Base-by-base conservation (phyloP, 2,329 filamentous ascomycete species). In the Cercospora sp. region DNA sequence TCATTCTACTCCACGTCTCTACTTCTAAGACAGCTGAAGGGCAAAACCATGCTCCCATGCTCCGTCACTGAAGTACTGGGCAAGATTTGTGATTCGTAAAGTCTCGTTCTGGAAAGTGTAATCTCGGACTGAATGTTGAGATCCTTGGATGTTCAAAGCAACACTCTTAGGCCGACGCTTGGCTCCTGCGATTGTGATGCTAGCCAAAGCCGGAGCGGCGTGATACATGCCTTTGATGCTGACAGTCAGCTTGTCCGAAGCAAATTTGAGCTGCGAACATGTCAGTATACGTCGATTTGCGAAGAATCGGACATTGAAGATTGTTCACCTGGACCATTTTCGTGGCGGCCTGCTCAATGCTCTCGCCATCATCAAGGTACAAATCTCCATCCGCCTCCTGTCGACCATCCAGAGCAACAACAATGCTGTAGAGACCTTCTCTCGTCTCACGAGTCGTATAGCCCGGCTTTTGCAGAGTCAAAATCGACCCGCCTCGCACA, bases 321-420 rank as follows among this genome's bases (percentile, higher is more conserved):
- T 3, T 36, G n/a, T 39, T 30, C 28, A 62, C 60, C 39, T 51
- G 60, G 10, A 91, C 84, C 69, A 81, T 82, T 6, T 87, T 82
- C 0, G 83, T 88, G 0, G 81, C 80, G n/a, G 83, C 80, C 0
- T 86, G 88, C 53, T 78, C 74, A 10, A 91, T 64, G 63, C 87
- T 90, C 78, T 89, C 89, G 1, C 91, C 91, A 72, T 93, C 91
- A 73, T 93, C 91, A 3, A 93, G 76, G 53, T 70, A 70, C 57
- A 70, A 33, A 18, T 48, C 64, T 7, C 69, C 69, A 5, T 26
- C 26, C 3, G 69, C 69, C n/a, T 59, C 28, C 12, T 33, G 33
- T 2, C 61, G 12, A 7, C 28, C 13, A 28, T 69, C 66, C 5
- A 71, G 57, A 30, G 72, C 67, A 12, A 73, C 60, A 7, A 73